A percentile compares a stretch with the other conserved stretches of the same genome.
Conservation (phyloP, 169 alveolate species). For the Plasmodium chabaudi region DNA sequence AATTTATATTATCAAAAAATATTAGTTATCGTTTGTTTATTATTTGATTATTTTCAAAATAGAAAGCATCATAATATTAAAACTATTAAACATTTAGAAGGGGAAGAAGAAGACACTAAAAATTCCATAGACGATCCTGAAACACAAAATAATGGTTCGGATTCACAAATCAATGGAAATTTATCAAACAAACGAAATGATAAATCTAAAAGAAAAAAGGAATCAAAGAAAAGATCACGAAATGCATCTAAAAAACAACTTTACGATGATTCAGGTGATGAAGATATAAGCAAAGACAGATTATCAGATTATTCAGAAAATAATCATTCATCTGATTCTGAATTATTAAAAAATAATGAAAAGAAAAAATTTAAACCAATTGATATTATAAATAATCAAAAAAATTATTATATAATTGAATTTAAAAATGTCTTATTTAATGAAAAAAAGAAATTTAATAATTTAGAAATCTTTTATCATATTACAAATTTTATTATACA, state of each 20-base stretch:
- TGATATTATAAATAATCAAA: conserved; percentile 30
- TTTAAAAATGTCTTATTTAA: conserved; percentile 47
- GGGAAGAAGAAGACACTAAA: conserved; percentile 40
- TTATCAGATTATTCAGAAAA: neutral
- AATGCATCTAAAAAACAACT: neutral
- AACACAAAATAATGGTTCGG: neutral
- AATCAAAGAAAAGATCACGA: conserved; percentile 30
- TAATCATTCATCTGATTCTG: neutral
- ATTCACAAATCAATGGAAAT: too few relatives aligned
- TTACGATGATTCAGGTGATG: conserved; percentile 21
- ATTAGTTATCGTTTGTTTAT: conserved; percentile 22
- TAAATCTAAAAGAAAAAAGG: neutral
- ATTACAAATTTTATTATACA: conserved; percentile 66
- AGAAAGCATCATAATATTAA: conserved; percentile 39
- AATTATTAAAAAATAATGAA: neutral
- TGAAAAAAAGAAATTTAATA: conserved; percentile 72
- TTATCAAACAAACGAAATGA: neutral
- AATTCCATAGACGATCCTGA: neutral
- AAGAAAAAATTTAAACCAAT: neutral
- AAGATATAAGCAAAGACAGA: conserved; percentile 9
- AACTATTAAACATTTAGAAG: conserved; percentile 38
- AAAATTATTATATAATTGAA: conserved; percentile 69
- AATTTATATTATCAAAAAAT: conserved; percentile 72
- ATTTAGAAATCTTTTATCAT: conserved; percentile 69
- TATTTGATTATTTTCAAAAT: conserved; percentile 67